These are phyloP conservation scores for Tillandsia leiboldiana DNA, from an alignment of 176 grass and related monocot genomes.

Conservation along the genomic window DNA sequence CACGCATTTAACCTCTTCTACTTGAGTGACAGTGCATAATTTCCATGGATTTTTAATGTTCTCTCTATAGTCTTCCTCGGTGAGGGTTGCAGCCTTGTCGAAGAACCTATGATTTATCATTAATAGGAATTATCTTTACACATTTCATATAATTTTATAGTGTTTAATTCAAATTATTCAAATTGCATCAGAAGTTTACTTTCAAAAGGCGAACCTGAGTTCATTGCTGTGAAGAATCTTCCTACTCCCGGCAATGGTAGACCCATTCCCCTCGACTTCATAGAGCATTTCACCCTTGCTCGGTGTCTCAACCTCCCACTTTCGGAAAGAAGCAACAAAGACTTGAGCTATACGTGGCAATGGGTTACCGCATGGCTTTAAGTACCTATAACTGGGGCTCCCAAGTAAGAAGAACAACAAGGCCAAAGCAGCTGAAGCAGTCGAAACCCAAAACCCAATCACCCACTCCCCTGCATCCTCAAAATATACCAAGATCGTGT, in stretches of 20 bases:
- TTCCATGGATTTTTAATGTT: conserved; percentile 29
- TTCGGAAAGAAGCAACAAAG: conserved; percentile 44
- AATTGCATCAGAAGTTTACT: neutral
- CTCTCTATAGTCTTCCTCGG: conserved; percentile 27
- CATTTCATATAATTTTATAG: neutral
- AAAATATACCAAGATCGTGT: conserved; percentile 72
- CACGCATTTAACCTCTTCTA: conserved; percentile 61
- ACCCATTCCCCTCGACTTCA: conserved; percentile 42
- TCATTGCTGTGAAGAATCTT: conserved; percentile 57
- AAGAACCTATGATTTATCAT: conserved; percentile 31
- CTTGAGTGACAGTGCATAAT: conserved; percentile 37
- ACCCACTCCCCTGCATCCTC: conserved; percentile 63
- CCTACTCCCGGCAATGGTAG: conserved; percentile 28
- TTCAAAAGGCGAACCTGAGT: conserved; percentile 20
- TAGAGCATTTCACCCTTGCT: conserved; percentile 28
- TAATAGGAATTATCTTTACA: neutral
- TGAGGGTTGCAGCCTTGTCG: conserved; percentile 55
- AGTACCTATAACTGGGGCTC: conserved; percentile 53
- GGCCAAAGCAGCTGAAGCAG: conserved; percentile 38
- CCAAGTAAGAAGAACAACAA: conserved; percentile 65
- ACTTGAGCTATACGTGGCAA: conserved; percentile 70
- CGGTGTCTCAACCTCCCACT: conserved; percentile 39
- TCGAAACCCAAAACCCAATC: conserved; percentile 71
- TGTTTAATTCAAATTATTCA: neutral
- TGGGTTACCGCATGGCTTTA: conserved; percentile 65